Conservation (phyloP, 129 eudicot genomes). For the Cynara cardunculus region DNA sequence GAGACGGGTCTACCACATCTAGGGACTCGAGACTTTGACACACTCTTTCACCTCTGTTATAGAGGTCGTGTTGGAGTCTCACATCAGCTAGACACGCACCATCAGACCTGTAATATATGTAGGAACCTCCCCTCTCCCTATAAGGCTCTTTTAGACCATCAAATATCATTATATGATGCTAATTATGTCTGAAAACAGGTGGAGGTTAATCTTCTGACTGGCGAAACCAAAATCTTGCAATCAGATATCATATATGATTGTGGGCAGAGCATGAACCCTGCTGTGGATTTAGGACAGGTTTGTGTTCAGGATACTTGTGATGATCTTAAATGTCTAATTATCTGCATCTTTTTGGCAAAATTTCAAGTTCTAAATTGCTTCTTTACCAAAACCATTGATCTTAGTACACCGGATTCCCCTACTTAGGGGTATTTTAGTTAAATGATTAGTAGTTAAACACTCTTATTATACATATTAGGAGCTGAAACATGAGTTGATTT, state of each 20-base stretch:
- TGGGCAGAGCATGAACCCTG: conserved; percentile 96
- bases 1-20: no score
- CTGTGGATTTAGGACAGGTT: conserved; percentile 97
- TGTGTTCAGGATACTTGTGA: neutral
- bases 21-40: no score
- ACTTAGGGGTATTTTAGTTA: neutral
- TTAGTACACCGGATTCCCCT: neutral
- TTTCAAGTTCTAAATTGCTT: neutral
- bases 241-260: conserved; percentile 85
- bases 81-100: no score
- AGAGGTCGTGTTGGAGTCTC: no score
- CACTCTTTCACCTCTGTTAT: no score
- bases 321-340: neutral
- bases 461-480: neutral
- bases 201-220: conserved; percentile 73
- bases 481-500: neutral
- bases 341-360: neutral
- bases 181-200: conserved; percentile 48
- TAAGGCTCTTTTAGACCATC: neutral
- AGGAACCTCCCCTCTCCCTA: no score
- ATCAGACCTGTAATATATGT: no score
- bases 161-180: neutral
- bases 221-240: conserved; percentile 73
- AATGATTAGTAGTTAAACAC: neutral
- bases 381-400: neutral